A percentile compares a stretch with the other conserved stretches of the same genome.
phyloP scores from a whole-genome alignment of 2,329 filamentous ascomycete genomes.

The Gliomastix tumulicola region DNA sequence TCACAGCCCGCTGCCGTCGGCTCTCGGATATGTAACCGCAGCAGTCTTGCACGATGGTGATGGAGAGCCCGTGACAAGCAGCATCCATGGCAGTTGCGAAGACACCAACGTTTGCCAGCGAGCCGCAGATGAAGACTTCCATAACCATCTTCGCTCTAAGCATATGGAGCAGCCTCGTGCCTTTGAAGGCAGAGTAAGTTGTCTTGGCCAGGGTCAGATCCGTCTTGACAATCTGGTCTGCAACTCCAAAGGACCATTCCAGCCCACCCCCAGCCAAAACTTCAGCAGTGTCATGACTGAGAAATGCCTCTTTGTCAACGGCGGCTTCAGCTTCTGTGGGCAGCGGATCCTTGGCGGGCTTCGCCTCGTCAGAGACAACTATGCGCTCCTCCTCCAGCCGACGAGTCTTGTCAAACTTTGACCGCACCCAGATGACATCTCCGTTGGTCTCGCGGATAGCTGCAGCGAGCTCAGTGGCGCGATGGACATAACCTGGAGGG shows the following conservation, averaged over 20 bases:
- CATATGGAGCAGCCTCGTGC: constrained; percentile 65
- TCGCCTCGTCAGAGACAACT: constrained; percentile 28
- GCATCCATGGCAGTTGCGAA: constrained; percentile 90
- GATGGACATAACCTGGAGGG: constrained; percentile 59
- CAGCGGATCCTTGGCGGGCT: constrained; percentile 5
- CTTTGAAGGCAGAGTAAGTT: constrained; percentile 82
- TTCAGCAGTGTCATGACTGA: no score
- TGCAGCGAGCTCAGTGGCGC: constrained; percentile 57
- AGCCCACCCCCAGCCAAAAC: no score
- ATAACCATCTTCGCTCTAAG: constrained; percentile 83
- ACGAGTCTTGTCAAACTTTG: constrained; percentile 60
- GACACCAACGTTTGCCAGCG: constrained; percentile 79
- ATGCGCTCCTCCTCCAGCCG: constrained; percentile 47
- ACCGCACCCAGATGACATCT: constrained; percentile 79
- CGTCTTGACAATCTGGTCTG: no score
- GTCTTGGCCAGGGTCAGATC: constrained; percentile 59
- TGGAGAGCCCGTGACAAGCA: constrained; percentile 77
- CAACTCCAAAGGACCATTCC: no score
- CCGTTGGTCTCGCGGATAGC: constrained; percentile 63
- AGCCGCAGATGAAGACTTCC: constrained; percentile 83
- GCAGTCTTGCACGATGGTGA: constrained; percentile 83
- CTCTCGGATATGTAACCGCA: constrained; percentile 68
- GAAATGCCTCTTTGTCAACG: constrained; percentile 38
- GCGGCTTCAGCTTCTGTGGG: neutral
- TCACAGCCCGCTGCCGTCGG: constrained; percentile 65